Evolutionary conservation across 2,329 filamentous ascomycete genomes (phyloP), one percentile per base, ranked within the genome.

Genomic region (Coccinonectria pachysandricola): DNA sequence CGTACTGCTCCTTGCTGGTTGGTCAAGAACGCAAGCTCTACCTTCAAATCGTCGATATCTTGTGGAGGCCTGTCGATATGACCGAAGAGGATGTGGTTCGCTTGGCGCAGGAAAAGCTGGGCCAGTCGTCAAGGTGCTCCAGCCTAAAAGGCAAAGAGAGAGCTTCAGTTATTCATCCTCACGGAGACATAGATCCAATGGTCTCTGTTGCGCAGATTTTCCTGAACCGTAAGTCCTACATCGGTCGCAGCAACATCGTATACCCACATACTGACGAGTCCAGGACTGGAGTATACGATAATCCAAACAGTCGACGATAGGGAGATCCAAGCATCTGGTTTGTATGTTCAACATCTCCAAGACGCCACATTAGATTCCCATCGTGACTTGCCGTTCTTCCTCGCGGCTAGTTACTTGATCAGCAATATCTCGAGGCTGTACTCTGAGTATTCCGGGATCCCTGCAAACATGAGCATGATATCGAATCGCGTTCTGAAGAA

Each of bases 41-140:
- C 35, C 48, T 51, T 4, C 50, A 65, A 29, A 43, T 70, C 8
- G 60, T 62, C 3, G 42, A 51, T 15, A 42, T 49, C 8, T 57
- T 73, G 3, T 72, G 68, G 68, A 59, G 66, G 21, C 65, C 66
- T 2, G 37, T 42, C 6, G 39, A 39, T 16, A 49, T 57, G 32
- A 48, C 38, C 3, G 34, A 43, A 3, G 35, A 40, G 4, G 49
- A 54, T 7, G 33, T 59, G 8, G 30, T 42, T 9, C 37, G 35
- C n/a, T 37, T 52, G 5, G 24, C 56, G 11, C 40, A 40, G 11
- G 35, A 26, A 9, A 37, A 37, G 13, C 35, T 35, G 12, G 29
- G 31, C n/a, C 28, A 24, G 10, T 30, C 32, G 5, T 39, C 36
- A 8, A 41, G 42, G 6, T 39, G 43, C 10, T 40, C 39, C 3